Base-by-base conservation (phyloP, 768 basidiomycete genomes). In the Zangia roseola region DNA sequence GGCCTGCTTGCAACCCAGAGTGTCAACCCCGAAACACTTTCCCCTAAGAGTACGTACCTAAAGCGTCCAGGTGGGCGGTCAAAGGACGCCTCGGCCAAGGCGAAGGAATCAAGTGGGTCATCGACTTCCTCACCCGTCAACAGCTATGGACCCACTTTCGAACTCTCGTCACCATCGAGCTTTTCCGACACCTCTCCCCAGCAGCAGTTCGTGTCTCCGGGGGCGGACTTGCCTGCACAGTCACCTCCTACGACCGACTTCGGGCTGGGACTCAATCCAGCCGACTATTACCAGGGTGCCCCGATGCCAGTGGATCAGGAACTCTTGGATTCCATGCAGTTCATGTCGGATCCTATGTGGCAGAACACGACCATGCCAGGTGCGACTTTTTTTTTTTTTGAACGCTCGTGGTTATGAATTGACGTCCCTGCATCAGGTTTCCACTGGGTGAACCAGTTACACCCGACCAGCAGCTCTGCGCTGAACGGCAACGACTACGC, bases 1-100 rank as follows among this genome's bases (percentile, higher is more conserved):
- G 81, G 83, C 30, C 74, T 92, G 5, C 75, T 92, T 8, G 79
- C 79, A 14, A 78, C 77, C n/a, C 80, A 81, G 17, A 76, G 71
- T 63, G 73, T 75, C 10, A 53, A 54, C 12, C 53, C 53, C 3
- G 38, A 53, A 10, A 43, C 49, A 4, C 50, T 50, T 1, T 54
- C 60, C 25, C 56, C 54, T 13, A 31, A 31, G 31, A 31, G 31
- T 16, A 16, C 31, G 1, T 31, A 31, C 31, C 31, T 14, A 40
- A 65, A 55, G 49, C 43, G 47, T 34, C 17, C 3, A 10, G 7
- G 55, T 26, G 45, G 49, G 6, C 56, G 47, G 26, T 55, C 55
- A 9, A 64, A 43, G 46, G 31, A 2, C 2, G 10, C 36, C 6
- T 33, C 50, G 26, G 36, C 39, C 23, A 65, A 45, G 35, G 33